These are phyloP conservation scores for Tolypocladium pustulatum DNA, from an alignment of 2,329 filamentous ascomycete genomes.

Conservation along the genomic window DNA sequence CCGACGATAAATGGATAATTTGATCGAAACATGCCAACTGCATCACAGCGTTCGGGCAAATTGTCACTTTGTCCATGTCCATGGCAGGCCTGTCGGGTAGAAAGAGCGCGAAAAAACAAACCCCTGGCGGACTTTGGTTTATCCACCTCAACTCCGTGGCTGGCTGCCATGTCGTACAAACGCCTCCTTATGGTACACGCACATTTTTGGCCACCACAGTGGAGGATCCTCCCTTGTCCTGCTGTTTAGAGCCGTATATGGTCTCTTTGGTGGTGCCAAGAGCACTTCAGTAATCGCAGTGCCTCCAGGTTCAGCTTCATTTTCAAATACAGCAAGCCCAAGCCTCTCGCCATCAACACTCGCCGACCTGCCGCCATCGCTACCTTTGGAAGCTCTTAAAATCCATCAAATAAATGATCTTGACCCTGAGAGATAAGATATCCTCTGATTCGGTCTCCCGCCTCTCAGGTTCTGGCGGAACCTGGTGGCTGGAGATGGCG, in stretches of 20 bases:
- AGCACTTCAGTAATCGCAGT: neutral
- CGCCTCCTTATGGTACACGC: neutral
- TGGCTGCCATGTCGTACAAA: neutral
- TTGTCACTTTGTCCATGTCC: neutral
- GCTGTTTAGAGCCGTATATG: accelerated
- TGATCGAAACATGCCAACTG: no score
- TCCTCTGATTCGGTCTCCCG: neutral
- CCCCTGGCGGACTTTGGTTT: neutral
- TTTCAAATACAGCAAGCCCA: neutral
- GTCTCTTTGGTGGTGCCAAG: neutral
- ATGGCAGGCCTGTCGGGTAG: no score
- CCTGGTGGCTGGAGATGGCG: neutral
- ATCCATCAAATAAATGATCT: neutral
- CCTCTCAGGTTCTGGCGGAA: neutral
- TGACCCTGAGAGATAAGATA: neutral
- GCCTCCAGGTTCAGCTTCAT: neutral
- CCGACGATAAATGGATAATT: no score
- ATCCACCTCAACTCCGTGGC: neutral
- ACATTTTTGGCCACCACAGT: neutral
- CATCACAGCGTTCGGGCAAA: no score
- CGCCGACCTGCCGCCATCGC: neutral
- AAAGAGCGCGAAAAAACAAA: neutral
- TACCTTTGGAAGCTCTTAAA: neutral
- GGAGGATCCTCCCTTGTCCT: neutral
- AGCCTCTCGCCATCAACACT: neutral